Percentiles rank a stretch among this genome's conserved stretches.
These are phyloP conservation scores for Piromyces sp. DNA, from an alignment of 192 early-diverging fungal genomes.

Conservation along the genomic window DNA sequence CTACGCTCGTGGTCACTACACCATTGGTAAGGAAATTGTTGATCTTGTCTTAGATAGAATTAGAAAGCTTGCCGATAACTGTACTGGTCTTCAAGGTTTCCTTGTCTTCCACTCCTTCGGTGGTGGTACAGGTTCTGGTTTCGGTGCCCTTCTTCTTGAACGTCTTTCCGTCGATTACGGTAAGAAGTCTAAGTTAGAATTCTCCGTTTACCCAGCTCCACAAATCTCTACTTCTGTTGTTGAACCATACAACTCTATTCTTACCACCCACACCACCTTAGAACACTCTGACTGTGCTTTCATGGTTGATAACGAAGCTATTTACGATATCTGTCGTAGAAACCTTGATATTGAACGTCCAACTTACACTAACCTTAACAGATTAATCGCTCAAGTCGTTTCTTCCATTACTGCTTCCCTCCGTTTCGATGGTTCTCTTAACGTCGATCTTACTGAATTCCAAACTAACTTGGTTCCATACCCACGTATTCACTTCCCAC, in stretches of 20 bases:
- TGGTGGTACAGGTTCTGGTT: slow-evolving; percentile 97
- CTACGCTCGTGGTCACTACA: slow-evolving; percentile 99
- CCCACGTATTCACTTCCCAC: slow-evolving; percentile 96
- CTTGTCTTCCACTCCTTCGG: slow-evolving; percentile 99
- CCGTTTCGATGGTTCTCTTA: slow-evolving; percentile 95
- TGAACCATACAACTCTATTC: slow-evolving; percentile 89
- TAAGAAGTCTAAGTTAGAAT: slow-evolving; percentile 99
- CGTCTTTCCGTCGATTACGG: slow-evolving; percentile 99
- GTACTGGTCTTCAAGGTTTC: slow-evolving; percentile 96
- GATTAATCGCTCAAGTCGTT: slow-evolving; percentile 94
- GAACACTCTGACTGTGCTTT: slow-evolving; percentile 99
- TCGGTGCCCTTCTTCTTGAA: slow-evolving; percentile 92
- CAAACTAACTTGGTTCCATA: slow-evolving; percentile 99
- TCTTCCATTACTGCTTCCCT: slow-evolving; percentile 98
- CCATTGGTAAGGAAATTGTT: slow-evolving; percentile 97
- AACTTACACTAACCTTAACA: slow-evolving; percentile 93
- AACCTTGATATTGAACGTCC: slow-evolving; percentile 83
- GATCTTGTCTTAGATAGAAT: slow-evolving; percentile 91
- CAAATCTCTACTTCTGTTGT: slow-evolving; percentile 93
- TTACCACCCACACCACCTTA: slow-evolving; percentile 96
- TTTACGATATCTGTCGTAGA: slow-evolving; percentile 87
- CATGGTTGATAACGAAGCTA: slow-evolving; percentile 99
- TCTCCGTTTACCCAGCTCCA: slow-evolving; percentile 96
- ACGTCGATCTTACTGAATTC: slow-evolving; percentile 98
- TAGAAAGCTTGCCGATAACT: slow-evolving; percentile 93